These are phyloP conservation scores for Fagus crenata DNA, from an alignment of 306 rosid genomes.

Conservation along the genomic window DNA sequence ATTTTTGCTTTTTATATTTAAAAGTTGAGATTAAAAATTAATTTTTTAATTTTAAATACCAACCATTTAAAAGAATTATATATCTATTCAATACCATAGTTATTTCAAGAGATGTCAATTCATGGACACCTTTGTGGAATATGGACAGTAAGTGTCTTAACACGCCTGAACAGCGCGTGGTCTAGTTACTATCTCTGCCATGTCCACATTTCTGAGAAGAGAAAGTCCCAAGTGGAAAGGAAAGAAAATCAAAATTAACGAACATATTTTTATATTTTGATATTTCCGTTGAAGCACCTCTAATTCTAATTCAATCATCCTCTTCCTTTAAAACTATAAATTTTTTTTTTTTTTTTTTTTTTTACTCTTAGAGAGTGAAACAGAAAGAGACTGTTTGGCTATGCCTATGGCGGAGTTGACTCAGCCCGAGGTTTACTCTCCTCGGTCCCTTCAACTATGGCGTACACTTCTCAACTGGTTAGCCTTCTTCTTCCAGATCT, in stretches of 20 bases:
- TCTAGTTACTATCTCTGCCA: not conserved
- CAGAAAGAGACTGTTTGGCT: not conserved
- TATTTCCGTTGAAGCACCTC: no score
- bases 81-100: no score
- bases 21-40: no score
- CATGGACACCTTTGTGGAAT: not conserved
- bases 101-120: no score
- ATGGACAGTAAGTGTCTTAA: not conserved
- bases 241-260: not conserved
- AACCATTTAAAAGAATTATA: no score
- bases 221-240: conserved; percentile 1
- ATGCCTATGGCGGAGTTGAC: conserved; percentile 82
- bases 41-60: no score
- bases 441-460: conserved; percentile 71
- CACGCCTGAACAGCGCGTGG: not conserved
- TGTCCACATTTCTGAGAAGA: conserved; percentile 42
- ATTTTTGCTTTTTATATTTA: no score
- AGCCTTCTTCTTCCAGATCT: conserved; percentile 86
- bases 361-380: not conserved
- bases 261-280: not conserved
- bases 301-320: not conserved
- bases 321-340: not conserved
- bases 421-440: conserved; percentile 77
- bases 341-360: no score
- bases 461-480: conserved; percentile 77